Percentiles rank a stretch among this genome's conserved stretches.
phyloP scores from a whole-genome alignment of 176 grass and related monocot genomes.

The Secale cereale region DNA sequence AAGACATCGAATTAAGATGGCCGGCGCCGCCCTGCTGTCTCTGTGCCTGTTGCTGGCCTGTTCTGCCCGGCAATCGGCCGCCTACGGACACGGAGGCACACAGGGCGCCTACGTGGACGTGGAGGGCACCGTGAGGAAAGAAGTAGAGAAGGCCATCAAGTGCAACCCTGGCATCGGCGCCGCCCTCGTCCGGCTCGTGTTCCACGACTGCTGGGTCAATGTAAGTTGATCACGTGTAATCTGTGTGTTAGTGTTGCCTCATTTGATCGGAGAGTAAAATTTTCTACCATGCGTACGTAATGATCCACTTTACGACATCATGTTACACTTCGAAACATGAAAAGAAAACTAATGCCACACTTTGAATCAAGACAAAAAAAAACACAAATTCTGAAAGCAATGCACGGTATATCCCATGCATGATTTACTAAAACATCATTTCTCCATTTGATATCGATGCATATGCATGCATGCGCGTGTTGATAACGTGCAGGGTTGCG shows the following conservation, averaged over 20 bases:
- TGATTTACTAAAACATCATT: no score
- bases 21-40: not conserved
- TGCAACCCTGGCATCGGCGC: slow-evolving; percentile 13
- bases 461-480: not conserved
- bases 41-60: not conserved
- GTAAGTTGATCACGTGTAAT: no score
- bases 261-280: no score
- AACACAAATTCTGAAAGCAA: no score
- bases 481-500: slow-evolving; percentile 33
- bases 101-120: not conserved
- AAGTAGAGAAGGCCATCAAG: slow-evolving; percentile 27
- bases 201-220: slow-evolving; percentile 57
- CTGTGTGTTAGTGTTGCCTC: no score
- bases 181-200: slow-evolving; percentile 45
- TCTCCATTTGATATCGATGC: not conserved
- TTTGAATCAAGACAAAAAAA: no score
- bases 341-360: no score
- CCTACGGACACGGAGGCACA: no score
- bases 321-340: no score
- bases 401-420: no score
- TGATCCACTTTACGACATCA: no score
- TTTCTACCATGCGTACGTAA: no score
- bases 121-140: slow-evolving; percentile 9
- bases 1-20: not conserved
- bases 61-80: not conserved